Evolutionary conservation across 305 asterid genomes (phyloP), one percentile per base, ranked within the genome.

Genomic region (Petunia hybrid): DNA sequence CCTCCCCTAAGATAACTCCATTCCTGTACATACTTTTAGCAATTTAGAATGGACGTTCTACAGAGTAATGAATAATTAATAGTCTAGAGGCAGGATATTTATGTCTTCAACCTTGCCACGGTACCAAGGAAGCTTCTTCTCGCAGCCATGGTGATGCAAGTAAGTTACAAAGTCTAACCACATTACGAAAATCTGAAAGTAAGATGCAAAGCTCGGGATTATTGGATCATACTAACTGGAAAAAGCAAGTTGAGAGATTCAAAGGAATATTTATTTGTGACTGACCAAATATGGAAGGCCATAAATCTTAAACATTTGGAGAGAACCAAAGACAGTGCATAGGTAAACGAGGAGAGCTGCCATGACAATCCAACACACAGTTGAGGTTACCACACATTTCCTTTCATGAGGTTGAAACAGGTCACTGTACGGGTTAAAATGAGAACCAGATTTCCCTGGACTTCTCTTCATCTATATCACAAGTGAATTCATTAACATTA

Each of bases 1-100:
- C 98, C 98, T 61, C 98, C 98, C 40, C 98, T 87, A 40, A 95
- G 82, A 82, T 95, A 95, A 81, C 93, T 91, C 99, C 99, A 95
- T 80, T 95, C 98, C 98, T 94, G 80, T 71, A 83, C 35, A 70
- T 51, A 68, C 57, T 9, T 2, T n/a, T 59, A 61, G 5, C 12
- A 57, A 16, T 9, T 16, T 57, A 5, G 14, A 14, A 12, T 14
- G 14, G 4, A 22, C 31, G 31, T 22, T 22, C 31, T 22, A 22
- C 31, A 22, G 31, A 22, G 31, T 22, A 43, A 6, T 10, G 5
- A 22, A 22, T 12, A 8, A 53, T 2, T 1, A 16, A 22, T 22
- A 22, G 31, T 22, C 31, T 38, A 51, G 8, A 57, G 16, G 12
- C 4, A n/a, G 9, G 41, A 31, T 61, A 4, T 51, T 39, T 6